Evolutionary conservation across 345 rosid genomes (phyloP), one percentile per base, ranked within the genome.

Genomic region (Hibiscus trionum): DNA sequence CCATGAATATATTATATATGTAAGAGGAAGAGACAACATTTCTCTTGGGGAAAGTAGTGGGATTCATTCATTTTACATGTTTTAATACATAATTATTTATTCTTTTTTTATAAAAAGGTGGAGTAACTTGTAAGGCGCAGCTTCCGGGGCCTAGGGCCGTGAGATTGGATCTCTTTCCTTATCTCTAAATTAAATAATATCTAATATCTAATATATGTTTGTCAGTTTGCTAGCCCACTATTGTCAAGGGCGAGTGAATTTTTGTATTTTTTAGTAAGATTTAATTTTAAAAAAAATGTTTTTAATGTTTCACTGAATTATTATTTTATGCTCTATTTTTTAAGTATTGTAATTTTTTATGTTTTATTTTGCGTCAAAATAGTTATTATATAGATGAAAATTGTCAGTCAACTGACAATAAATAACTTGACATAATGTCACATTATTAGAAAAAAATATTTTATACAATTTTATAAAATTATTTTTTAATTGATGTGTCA

Each of bases 71-170:
- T 56, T 56, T 7, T 56, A 56, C 26, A 56, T 24, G 56, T 24
- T 24, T 12, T 2, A 50, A 61, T 39, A 75, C 55, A 49, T 15
- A 61, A 61, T 8, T 35, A 39, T n/a, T 7, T 17, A 55, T 52
- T 52, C 7, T 1, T 16, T 52, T 52, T 8, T 12, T 59, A 24
- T 44, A 4, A 15, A 72, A 35, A 58, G 55, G 19, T 24, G 65
- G 24, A n/a, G 42, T 44, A 44, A 56, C 16, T n/a, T 21, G 33
- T 7, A 21, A 3, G 74, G 70, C 75, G 53, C 78, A 61, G 80
- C 77, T 75, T 73, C 78, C 76, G 75, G 73, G 71, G 55, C 49
- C 31, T 71, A 37, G 73, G 76, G 14, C 0, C n/a, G 57, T 52
- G 57, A n/a, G 11, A 27, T 19, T 33, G 59, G 17, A 62, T 33